These are phyloP conservation scores for Colletotrichum scovillei DNA, from an alignment of 2,329 filamentous ascomycete genomes.

Conservation along the genomic window DNA sequence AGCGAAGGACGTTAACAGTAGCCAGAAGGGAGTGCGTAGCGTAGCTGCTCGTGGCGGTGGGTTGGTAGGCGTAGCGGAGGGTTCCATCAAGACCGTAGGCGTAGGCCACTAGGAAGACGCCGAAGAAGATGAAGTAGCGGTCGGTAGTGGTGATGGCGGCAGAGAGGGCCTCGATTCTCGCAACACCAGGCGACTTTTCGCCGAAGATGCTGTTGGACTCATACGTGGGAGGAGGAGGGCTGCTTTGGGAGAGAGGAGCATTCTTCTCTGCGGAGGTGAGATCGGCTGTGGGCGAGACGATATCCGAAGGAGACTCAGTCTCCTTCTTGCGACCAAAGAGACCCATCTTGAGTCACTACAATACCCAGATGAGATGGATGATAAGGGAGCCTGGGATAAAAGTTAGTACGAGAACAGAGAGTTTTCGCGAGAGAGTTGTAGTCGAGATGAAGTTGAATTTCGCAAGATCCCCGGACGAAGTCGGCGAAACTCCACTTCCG, in stretches of 20 bases:
- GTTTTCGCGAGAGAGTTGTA: too few relatives aligned
- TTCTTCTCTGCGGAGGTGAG: slow-evolving; percentile 9
- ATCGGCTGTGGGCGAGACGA: background rate
- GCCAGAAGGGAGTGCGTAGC: slow-evolving; percentile 65
- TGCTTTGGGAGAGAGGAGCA: background rate
- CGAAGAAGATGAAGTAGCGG: slow-evolving; percentile 67
- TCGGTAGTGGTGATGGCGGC: slow-evolving; percentile 62
- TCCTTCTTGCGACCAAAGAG: slow-evolving; percentile 13
- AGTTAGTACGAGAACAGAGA: background rate
- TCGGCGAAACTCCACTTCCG: background rate
- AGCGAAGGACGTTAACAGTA: slow-evolving; percentile 67
- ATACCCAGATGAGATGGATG: background rate
- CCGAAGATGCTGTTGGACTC: slow-evolving; percentile 35
- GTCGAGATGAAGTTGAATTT: background rate
- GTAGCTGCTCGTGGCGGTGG: slow-evolving; percentile 63
- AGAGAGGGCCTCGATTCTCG: slow-evolving; percentile 68
- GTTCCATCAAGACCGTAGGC: slow-evolving; percentile 71
- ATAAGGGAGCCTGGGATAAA: background rate
- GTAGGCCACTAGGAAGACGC: slow-evolving; percentile 73
- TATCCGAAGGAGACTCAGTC: slow-evolving; percentile 8
- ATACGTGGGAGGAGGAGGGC: background rate
- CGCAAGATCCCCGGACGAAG: background rate
- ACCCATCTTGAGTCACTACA: slow-evolving; percentile 3
- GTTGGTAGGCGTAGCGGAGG: slow-evolving; percentile 66
- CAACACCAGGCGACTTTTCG: slow-evolving; percentile 63